Evolutionary conservation across 2,329 filamentous ascomycete species (phyloP), one percentile per base, ranked within the genome.

Genomic region (Diaporthe helianthi): DNA sequence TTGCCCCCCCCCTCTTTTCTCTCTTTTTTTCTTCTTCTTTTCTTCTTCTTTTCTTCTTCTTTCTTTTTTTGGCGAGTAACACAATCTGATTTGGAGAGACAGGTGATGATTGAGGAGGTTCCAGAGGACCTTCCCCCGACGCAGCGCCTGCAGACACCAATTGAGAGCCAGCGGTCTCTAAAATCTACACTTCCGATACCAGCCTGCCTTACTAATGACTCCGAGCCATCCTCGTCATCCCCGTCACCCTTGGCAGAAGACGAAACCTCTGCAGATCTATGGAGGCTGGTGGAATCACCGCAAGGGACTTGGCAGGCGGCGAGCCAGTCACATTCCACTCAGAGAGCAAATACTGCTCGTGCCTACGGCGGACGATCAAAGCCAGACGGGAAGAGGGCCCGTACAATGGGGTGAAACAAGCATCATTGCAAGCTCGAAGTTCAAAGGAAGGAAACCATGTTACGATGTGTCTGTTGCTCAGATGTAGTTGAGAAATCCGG

Each of bases 81-180:
- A 29, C 15, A 3, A 15, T 13, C 55, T 61, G 26, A 61, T 9
- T 3, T 22, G 1, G 9, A 17, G 26, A 1, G 13, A 31, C 10
- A 61, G 55, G 41, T 58, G 8, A 46, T 68, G 29, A 67, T 67
- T 24, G 64, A 67, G 19, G 64, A 70, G 36, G 24, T 29, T 1
- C 22, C 54, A n/a, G 69, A 68, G 19, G 55, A 68, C 2, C 49
- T 70, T 13, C 65, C 69, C 3, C 51, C 69, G 19, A 70, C 69
- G 24, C 69, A 70, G 58, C 55, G 33, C 9, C 51, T 58, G 47
- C 17, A 31, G n/a, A 66, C 58, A n/a, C 58, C 58, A 36, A 22
- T n/a, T 26, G 29, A 22, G 24, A 33, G 58, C 29, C 44, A 22
- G 13, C 29, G 31, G 8, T 7, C 13, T 24, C 41, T 7, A 17